These are phyloP conservation scores for Miscanthus sacchariflorus DNA, from an alignment of 202 grass and related monocot genomes.

Conservation along the genomic window DNA sequence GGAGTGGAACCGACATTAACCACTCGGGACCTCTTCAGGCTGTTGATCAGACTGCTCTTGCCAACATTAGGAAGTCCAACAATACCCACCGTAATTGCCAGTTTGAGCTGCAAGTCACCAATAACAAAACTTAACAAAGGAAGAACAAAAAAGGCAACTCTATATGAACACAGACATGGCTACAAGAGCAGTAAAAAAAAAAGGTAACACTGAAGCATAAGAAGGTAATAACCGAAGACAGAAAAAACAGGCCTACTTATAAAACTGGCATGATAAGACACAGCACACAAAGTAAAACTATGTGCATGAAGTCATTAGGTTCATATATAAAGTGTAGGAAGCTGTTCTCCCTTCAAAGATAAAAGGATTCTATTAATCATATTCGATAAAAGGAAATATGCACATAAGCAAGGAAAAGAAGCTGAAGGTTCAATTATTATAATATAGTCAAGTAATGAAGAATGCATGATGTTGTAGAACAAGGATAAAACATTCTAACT, in stretches of 20 bases:
- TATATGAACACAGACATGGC: background rate
- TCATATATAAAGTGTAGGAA: background rate
- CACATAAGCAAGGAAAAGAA: background rate
- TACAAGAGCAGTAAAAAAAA: background rate
- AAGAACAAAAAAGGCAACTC: background rate
- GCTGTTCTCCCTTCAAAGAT: background rate
- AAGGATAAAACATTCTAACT: background rate
- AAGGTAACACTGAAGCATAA: background rate
- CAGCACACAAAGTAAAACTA: background rate
- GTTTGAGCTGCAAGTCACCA: conserved; percentile 73
- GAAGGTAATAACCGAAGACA: background rate
- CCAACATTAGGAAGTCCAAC: conserved; percentile 99
- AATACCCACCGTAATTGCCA: conserved; percentile 96
- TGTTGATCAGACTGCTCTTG: conserved; percentile 99
- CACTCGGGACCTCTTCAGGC: conserved; percentile 93
- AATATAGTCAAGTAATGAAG: background rate
- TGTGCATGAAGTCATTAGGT: background rate
- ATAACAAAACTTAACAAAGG: conserved; percentile 20
- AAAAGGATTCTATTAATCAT: background rate
- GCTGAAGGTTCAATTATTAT: background rate
- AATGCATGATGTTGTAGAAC: background rate
- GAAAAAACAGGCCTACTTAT: background rate
- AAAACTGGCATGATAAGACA: conserved; percentile 20
- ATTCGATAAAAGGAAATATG: conserved; percentile 2
- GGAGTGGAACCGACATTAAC: conserved; percentile 94